Conservation (phyloP, 495 filamentous ascomycete species). For the Penicillium odoratum region DNA sequence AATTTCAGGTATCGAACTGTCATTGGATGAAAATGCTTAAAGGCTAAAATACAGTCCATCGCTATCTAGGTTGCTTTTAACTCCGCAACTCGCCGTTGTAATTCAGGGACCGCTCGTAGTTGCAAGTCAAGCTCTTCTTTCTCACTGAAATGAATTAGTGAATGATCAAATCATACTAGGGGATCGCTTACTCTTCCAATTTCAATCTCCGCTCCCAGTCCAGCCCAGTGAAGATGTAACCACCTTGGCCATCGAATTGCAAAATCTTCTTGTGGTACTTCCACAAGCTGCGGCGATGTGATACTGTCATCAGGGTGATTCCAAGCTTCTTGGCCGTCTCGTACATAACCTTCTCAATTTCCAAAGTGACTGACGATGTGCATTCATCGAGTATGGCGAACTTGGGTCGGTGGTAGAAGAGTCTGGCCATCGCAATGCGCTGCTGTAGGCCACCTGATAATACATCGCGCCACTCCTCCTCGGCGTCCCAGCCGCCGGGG, state of each 20-base stretch:
- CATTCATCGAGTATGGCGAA: slow-evolving; percentile 95
- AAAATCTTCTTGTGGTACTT: slow-evolving; percentile 91
- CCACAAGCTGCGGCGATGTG: slow-evolving; percentile 88
- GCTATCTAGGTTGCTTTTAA: slow-evolving; percentile 40
- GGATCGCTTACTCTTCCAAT: slow-evolving; percentile 73
- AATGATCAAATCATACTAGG: background rate
- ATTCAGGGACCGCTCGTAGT: slow-evolving; percentile 79
- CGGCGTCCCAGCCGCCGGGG: slow-evolving; percentile 85
- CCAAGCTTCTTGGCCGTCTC: slow-evolving; percentile 88
- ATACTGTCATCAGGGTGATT: slow-evolving; percentile 95
- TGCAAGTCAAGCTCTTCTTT: slow-evolving; percentile 90
- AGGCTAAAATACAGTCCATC: background rate
- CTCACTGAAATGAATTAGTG: slow-evolving; percentile 55
- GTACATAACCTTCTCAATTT: slow-evolving; percentile 95
- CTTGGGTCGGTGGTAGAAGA: slow-evolving; percentile 92
- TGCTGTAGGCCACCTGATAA: slow-evolving; percentile 91
- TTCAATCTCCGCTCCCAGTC: slow-evolving; percentile 84
- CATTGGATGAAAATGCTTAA: slow-evolving; percentile 3
- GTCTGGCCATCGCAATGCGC: slow-evolving; percentile 93
- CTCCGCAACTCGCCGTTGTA: slow-evolving; percentile 82
- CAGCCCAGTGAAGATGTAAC: slow-evolving; percentile 84
- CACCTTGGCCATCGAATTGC: slow-evolving; percentile 93
- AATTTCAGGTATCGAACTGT: background rate
- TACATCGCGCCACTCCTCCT: slow-evolving; percentile 94
- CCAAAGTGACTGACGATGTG: slow-evolving; percentile 87